Evolutionary conservation across 1,284 basidiomycete species (phyloP).

Genomic region (Vanrija pseudolonga): DNA sequence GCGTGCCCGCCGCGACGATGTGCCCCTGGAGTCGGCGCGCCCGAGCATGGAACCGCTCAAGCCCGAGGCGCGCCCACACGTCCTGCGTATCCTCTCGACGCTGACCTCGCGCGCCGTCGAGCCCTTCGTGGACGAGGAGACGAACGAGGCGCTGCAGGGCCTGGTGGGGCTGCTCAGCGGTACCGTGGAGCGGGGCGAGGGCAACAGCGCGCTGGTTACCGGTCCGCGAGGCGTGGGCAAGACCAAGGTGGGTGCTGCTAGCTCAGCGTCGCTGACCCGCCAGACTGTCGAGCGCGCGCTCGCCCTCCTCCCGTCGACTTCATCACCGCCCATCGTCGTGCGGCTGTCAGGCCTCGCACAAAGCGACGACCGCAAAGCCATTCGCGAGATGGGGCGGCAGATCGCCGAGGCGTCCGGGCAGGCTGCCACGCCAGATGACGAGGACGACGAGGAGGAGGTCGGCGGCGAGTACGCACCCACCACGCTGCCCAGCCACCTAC

Average conservation of each 20-base stretch:
- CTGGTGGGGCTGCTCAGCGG: conserved; percentile 64
- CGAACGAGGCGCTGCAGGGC: conserved; percentile 41
- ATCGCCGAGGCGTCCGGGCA: conserved; percentile 51
- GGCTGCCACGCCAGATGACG: conserved; percentile 29
- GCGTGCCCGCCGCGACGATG: background rate
- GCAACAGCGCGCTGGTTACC: conserved; percentile 80
- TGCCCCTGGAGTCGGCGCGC: background rate
- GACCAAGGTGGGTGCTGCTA: conserved; percentile 57
- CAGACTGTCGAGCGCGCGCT: conserved; percentile 41
- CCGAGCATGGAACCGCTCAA: conserved; percentile 12
- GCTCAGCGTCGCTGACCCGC: background rate
- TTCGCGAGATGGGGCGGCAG: conserved; percentile 86
- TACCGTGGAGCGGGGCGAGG: conserved; percentile 72
- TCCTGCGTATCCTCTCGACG: conserved; percentile 28
- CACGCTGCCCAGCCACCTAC: conserved; percentile 64
- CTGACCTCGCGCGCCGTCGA: conserved; percentile 26
- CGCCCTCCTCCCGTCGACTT: conserved; percentile 27
- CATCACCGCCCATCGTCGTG: conserved; percentile 63
- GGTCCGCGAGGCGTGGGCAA: conserved; percentile 82
- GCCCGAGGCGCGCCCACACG: conserved; percentile 13
- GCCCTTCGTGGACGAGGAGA: conserved; percentile 36
- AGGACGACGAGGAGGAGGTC: conserved; percentile 48
- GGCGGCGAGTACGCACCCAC: conserved; percentile 53
- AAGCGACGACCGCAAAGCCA: conserved; percentile 77
- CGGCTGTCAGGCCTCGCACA: conserved; percentile 82